Evolutionary conservation across 352 stramenopile species (phyloP), one percentile per base, ranked within the genome.

Genomic region (Halophytophthora batemanensis): DNA sequence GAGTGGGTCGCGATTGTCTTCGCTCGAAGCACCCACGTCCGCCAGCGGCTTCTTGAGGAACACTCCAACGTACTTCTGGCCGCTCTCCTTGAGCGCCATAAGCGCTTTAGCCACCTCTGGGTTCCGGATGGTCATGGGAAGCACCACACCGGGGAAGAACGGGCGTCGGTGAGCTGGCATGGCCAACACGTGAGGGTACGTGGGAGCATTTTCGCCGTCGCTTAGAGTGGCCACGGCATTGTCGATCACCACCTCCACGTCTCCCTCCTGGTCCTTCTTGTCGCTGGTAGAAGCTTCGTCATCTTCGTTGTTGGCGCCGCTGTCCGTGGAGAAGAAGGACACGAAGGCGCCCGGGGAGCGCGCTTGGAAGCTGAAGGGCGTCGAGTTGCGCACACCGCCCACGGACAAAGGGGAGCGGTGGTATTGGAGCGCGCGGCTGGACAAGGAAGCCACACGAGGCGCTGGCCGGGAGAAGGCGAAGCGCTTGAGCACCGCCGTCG

Each of bases 1-100:
- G 6, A 71, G 50, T 2, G 59, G 64, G 22, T 78, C 74, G 23
- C 40, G 51, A 4, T 37, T 53, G 51, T 44, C 25, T 38, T 48
- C 45, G 3, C 40, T 17, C n/a, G n/a, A n/a, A n/a, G n/a, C n/a
- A n/a, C n/a, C n/a, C n/a, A n/a, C n/a, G 18, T 10, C 25, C 11
- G 39, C 45, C 33, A 44, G 40, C 1, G 64, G 45, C 62, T 97
- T 98, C 53, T 96, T 86, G 8, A 98, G 61, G 61, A 99, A 99
- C 31, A 98, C 75, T 13, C 91, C 93, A 12, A 99, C 79, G 56
- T 98, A 98, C 34, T 91, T 87, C 63, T 91, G 78, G 1, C 75
- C 82, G 41, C 77, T 90, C 21, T 94, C 78, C 43, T 89, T 85
- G 4, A 97, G 71, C 25, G 87, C 80, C 54, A 97, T 74, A 3